A percentile compares a stretch with the other conserved stretches of the same genome.
phyloP scores from a whole-genome alignment of 176 grass and related monocot genomes.

The Triticum urartu region DNA sequence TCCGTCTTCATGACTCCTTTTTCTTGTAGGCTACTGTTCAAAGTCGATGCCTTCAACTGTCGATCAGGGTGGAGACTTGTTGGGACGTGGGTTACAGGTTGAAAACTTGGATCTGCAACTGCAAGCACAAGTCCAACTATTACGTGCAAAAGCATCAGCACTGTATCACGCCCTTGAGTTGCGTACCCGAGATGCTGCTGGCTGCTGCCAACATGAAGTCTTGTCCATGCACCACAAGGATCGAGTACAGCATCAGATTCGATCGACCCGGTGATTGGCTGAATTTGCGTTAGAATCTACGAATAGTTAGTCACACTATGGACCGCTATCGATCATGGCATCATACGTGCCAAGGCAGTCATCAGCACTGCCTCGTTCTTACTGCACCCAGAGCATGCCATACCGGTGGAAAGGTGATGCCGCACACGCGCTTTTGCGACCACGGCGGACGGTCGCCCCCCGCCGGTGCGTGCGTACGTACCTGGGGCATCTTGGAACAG shows the following conservation, averaged over 20 bases:
- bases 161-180: background rate
- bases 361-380: too few species aligned
- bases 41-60: background rate
- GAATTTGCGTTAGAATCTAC: constrained; percentile 27
- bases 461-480: background rate
- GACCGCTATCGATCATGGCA: too few species aligned
- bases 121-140: background rate
- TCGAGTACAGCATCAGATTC: constrained; percentile 35
- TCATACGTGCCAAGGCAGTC: background rate
- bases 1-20: too few species aligned
- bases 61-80: background rate
- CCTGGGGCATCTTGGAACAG: constrained; percentile 36
- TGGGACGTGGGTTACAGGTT: background rate
- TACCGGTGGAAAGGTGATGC: background rate
- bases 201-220: background rate
- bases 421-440: background rate
- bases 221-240: constrained; percentile 33
- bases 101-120: background rate
- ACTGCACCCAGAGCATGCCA: background rate
- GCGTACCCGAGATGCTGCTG: constrained; percentile 8
- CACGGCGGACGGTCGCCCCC: background rate
- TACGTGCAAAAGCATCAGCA: background rate
- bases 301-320: background rate
- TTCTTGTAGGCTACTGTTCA: background rate
- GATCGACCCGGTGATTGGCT: constrained; percentile 16